Base-by-base conservation (phyloP, 106 monocot genomes). In the Platanthera guangdongensis region DNA sequence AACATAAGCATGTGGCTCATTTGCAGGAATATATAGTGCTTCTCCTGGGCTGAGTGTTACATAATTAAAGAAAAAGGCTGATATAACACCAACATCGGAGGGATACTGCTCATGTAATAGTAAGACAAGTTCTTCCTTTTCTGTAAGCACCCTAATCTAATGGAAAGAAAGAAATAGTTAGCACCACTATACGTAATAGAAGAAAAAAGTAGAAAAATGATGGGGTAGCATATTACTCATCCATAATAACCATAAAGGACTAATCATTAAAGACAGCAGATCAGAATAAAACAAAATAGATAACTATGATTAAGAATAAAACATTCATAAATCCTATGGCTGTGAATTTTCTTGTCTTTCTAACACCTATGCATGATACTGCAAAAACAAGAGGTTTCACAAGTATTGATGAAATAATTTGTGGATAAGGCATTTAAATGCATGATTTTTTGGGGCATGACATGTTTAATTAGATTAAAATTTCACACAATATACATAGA, bases 1-100 rank as follows among this genome's bases (percentile, higher is more conserved):
- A 68, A 97, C 51, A 82, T 97, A 97, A 50, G 93, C 97, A 86
- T 97, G 97, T 39, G 93, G 97, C 70, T 97, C 97, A 83, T 97
- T 97, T 47, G 97, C 87, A 57, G 79, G 86, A 57, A 94, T 76
- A 55, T 91, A 91, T 52, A 97, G 80, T 57, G 91, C 97, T 82
- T 97, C 97, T 9, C 97, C 97, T 8, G 93, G 97, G 28, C 64
- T 85, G 28, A 97, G 91, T 77, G 86, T 91, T 25, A 97, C 86
- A 78, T 89, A 92, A 74, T 97, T 97, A 60, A 97, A 89, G 77
- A 97, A 97, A 78, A 91, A 92, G 57, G 91, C 80, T 67, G 97
- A 82, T 78, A 94, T 51, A n/a, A 94, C 94, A 67, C 93, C 97
- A 74, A 97, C 75, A 85, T 97, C 97, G 78, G 50, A 84, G 73